Evolutionary conservation across 306 rosid species (phyloP), one percentile per base, ranked within the genome.

Genomic region (Calophaca sinica): DNA sequence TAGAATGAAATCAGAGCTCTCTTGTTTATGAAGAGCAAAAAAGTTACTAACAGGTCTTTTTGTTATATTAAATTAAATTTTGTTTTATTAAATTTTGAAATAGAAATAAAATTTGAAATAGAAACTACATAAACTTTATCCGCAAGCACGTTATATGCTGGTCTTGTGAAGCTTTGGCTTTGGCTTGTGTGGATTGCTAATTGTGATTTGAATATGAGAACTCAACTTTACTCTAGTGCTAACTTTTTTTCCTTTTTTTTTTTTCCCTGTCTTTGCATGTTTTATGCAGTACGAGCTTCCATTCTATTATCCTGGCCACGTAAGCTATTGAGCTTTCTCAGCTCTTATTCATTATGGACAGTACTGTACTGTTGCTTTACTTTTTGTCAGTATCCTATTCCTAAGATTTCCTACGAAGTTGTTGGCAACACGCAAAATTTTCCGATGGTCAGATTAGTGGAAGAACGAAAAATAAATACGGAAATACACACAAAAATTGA

Each of bases 211-310:
- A 54, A 69, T 52, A 7, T 59, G 59, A 26, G 50, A 68, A 46
- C 14, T 29, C 51, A 63, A 46, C 10, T n/a, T 54, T 14, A 26
- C 85, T 51, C 64, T 73, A 68, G 59, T 77, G 79, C 68, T 80
- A 32, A 77, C 26, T 36, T 3, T 29, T 61, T 10, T 9, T 31
- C 38, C 12, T 62, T 32, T 32, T n/a, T 13, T 49, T 12, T 45
- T 42, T 6, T 0, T 67, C n/a, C n/a, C n/a, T n/a, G n/a, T n/a
- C n/a, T 33, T 55, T 52, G 32, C 41, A 70, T 79, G 72, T 68
- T 74, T 73, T 78, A 12, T 91, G 96, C 98, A 94, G 98, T 94
- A 90, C 55, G 98, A 94, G 83, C 96, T 94, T 81, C 98, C 97
- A 0, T 94, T 91, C 82, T 94, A 94, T 72, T 89, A 88, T 86